A percentile compares a stretch with the other conserved stretches of the same genome.
Evolutionary conservation across 1,284 basidiomycete genomes (phyloP).

Genomic region (Ceratobasidium sp.): DNA sequence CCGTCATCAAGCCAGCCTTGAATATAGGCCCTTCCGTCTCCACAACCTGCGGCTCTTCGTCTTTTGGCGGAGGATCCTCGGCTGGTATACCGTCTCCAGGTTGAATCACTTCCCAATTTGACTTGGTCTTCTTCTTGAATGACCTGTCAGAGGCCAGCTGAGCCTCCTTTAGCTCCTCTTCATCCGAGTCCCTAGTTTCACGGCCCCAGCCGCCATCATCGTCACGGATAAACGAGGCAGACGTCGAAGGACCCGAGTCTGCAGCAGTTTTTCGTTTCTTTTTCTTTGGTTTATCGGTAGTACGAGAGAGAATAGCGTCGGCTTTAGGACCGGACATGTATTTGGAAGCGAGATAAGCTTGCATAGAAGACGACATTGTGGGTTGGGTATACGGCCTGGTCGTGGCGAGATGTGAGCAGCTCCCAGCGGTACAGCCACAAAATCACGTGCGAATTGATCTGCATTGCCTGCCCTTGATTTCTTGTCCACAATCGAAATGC

Average conservation of each 20-base stretch:
- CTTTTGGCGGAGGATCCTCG: constrained; percentile 65
- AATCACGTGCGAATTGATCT: constrained; percentile 4
- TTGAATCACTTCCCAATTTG: constrained; percentile 50
- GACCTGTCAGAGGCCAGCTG: constrained; percentile 70
- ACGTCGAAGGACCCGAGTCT: constrained; percentile 49
- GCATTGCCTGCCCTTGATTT: background rate
- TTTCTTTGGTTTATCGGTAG: constrained; percentile 64
- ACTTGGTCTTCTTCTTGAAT: constrained; percentile 72
- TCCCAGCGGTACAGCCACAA: constrained; percentile 14
- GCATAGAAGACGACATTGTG: constrained; percentile 52
- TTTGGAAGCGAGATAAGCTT: constrained; percentile 79
- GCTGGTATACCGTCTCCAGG: constrained; percentile 65
- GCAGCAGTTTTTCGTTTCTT: constrained; percentile 69
- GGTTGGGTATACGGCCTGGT: background rate
- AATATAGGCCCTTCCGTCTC: constrained; percentile 55
- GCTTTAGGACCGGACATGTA: constrained; percentile 99
- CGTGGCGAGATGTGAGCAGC: background rate
- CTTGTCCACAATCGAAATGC: background rate
- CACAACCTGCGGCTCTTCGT: constrained; percentile 70
- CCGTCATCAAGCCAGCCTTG: constrained; percentile 77
- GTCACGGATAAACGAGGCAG: constrained; percentile 54
- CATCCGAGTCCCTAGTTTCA: constrained; percentile 55
- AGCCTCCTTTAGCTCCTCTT: constrained; percentile 52
- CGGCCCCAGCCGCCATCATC: constrained; percentile 64
- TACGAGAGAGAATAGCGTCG: constrained; percentile 86